Evolutionary conservation across 352 stramenopile genomes (phyloP).

Genomic region (Phytopythium cucurbitacearum): DNA sequence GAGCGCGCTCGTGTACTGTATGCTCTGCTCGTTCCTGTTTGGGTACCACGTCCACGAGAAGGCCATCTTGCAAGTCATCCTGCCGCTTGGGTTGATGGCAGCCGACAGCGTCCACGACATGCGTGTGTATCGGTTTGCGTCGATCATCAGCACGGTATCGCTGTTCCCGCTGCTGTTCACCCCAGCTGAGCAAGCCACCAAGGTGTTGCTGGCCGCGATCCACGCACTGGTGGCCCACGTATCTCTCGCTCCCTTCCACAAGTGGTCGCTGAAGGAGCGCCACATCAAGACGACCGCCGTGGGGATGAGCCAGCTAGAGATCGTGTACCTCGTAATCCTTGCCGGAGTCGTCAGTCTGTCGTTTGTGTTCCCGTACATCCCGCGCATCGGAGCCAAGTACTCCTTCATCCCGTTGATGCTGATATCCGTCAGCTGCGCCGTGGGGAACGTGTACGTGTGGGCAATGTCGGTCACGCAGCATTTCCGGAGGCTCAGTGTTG

Average conservation of each 20-base stretch:
- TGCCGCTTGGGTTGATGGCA: slow-evolving; percentile 67
- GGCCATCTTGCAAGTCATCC: slow-evolving; percentile 91
- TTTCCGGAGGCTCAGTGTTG: slow-evolving; percentile 56
- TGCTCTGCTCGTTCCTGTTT: slow-evolving; percentile 94
- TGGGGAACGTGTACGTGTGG: slow-evolving; percentile 82
- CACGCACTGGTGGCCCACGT: slow-evolving; percentile 64
- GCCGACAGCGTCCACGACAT: slow-evolving; percentile 78
- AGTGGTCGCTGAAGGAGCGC: slow-evolving; percentile 62
- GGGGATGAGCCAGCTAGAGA: slow-evolving; percentile 49
- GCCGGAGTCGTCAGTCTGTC: slow-evolving; percentile 29
- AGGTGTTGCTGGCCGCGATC: slow-evolving; percentile 56
- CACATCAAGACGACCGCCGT: slow-evolving; percentile 66
- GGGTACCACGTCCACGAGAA: slow-evolving; percentile 99
- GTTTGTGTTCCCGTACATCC: slow-evolving; percentile 51
- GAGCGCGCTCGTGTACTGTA: slow-evolving; percentile 83
- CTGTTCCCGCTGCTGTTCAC: slow-evolving; percentile 87
- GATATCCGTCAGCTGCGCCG: slow-evolving; percentile 63
- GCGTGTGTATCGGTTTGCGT: slow-evolving; percentile 76
- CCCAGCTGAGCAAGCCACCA: slow-evolving; percentile 66
- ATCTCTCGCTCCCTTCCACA: slow-evolving; percentile 60
- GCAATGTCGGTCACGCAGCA: slow-evolving; percentile 54
- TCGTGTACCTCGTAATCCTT: slow-evolving; percentile 40
- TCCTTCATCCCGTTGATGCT: slow-evolving; percentile 80
- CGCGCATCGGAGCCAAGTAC: slow-evolving; percentile 38
- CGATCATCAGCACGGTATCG: slow-evolving; percentile 63